A percentile compares a stretch with the other conserved stretches of the same genome.
These are phyloP conservation scores for Cadophora gregata DNA, from an alignment of 2,329 filamentous ascomycete species.

Conservation along the genomic window DNA sequence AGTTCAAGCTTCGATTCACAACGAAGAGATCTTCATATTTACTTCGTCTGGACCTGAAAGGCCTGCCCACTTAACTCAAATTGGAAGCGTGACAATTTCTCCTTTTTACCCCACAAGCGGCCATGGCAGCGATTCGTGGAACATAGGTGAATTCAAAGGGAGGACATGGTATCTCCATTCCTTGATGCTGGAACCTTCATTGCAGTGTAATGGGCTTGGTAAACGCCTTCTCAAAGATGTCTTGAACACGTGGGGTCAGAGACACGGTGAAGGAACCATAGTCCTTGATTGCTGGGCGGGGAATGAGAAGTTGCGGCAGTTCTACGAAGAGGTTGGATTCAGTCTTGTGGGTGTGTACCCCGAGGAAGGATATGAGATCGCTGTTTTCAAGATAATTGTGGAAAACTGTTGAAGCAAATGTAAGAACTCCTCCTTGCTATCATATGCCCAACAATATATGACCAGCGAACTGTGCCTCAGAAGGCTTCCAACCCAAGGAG, in stretches of 20 bases:
- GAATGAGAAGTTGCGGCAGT: neutral
- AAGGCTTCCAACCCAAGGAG: too few species aligned
- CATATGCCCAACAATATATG: too few species aligned
- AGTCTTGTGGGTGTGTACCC: neutral
- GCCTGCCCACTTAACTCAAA: neutral
- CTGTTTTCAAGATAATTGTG: neutral
- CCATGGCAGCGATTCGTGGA: neutral
- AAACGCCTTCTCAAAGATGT: neutral
- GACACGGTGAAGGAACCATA: neutral
- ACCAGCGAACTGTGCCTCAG: too few species aligned
- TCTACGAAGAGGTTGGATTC: neutral
- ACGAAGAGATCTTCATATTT: neutral
- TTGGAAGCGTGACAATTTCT: neutral
- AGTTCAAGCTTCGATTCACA: neutral
- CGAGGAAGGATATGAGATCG: neutral
- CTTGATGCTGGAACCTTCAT: neutral
- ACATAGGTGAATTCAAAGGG: neutral
- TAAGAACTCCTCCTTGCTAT: too few species aligned
- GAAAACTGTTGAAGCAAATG: neutral
- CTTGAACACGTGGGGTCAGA: neutral
- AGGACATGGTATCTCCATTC: neutral
- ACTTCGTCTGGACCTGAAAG: neutral
- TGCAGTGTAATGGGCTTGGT: neutral
- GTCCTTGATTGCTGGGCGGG: constrained; percentile 2
- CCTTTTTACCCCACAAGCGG: neutral